These are phyloP conservation scores for Carpinus viminea DNA, from an alignment of 306 rosid species.

Conservation along the genomic window DNA sequence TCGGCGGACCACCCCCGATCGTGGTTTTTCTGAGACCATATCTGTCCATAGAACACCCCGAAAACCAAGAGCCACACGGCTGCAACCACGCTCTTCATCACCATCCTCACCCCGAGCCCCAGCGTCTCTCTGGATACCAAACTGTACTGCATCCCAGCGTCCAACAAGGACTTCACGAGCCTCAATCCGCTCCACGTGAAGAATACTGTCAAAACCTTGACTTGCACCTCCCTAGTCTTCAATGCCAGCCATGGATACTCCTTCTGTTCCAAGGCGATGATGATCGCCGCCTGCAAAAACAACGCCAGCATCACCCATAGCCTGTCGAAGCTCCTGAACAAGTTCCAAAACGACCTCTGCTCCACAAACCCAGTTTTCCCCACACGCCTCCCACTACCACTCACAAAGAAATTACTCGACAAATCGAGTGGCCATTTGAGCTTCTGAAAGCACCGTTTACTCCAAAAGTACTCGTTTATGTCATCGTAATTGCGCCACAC, in stretches of 20 bases:
- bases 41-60: slow-evolving; percentile 70
- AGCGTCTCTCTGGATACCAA: slow-evolving; percentile 84
- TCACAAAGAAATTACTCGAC: slow-evolving; percentile 74
- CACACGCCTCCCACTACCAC: slow-evolving; percentile 58
- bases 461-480: slow-evolving; percentile 93
- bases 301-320: slow-evolving; percentile 82
- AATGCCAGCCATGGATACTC: slow-evolving; percentile 69
- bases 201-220: slow-evolving; percentile 61
- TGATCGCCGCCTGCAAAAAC: slow-evolving; percentile 86
- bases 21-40: slow-evolving; percentile 65
- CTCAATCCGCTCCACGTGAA: slow-evolving; percentile 88
- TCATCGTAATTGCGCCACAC: slow-evolving; percentile 96
- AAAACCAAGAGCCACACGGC: slow-evolving; percentile 70
- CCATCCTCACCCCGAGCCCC: slow-evolving; percentile 78
- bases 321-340: slow-evolving; percentile 82
- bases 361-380: slow-evolving; percentile 98
- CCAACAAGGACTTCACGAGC: slow-evolving; percentile 75
- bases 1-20: slow-evolving; percentile 65
- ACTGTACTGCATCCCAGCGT: slow-evolving; percentile 73
- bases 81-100: slow-evolving; percentile 71
- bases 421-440: slow-evolving; percentile 84
- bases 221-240: slow-evolving; percentile 58
- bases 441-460: slow-evolving; percentile 82
- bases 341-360: slow-evolving; percentile 92
- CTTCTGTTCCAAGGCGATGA: slow-evolving; percentile 77